Percentiles rank a stretch among this genome's conserved stretches.
Evolutionary conservation across 441 rosid species (phyloP).

Genomic region (Raphanus hybrid): DNA sequence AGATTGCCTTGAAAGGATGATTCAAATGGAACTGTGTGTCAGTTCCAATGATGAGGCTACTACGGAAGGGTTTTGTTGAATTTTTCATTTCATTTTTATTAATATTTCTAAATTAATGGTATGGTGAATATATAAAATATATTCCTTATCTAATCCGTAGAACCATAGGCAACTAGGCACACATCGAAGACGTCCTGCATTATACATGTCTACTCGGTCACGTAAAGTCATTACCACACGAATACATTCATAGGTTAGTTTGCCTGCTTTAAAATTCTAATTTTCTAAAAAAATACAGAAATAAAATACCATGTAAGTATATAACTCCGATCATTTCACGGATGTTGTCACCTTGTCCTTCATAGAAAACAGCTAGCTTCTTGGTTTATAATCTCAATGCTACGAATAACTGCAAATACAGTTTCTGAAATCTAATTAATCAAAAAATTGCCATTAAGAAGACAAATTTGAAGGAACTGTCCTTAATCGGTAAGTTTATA

Average conservation of each 20-base stretch:
- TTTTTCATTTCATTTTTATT: neutral
- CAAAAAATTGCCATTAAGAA: neutral
- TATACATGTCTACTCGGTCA: neutral
- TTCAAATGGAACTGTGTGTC: neutral
- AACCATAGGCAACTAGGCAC: neutral
- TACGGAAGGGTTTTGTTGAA: neutral
- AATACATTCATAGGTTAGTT: slow-evolving; percentile 7
- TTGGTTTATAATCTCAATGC: neutral
- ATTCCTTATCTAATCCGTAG: neutral
- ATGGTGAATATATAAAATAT: neutral
- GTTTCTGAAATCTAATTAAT: neutral
- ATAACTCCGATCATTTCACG: neutral
- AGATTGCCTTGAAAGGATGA: neutral
- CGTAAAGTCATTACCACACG: slow-evolving; percentile 1
- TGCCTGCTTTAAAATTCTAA: neutral
- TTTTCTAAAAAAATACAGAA: neutral
- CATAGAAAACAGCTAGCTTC: neutral
- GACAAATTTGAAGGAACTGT: neutral
- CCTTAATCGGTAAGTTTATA: neutral
- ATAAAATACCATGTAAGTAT: neutral
- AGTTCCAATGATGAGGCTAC: slow-evolving; percentile 8
- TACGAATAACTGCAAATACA: neutral
- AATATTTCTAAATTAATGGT: neutral
- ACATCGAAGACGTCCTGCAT: slow-evolving; percentile 13
- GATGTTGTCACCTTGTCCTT: too few relatives aligned